These are phyloP conservation scores for Lomentospora prolificans DNA, from an alignment of 2,329 filamentous ascomycete species.

Conservation along the genomic window DNA sequence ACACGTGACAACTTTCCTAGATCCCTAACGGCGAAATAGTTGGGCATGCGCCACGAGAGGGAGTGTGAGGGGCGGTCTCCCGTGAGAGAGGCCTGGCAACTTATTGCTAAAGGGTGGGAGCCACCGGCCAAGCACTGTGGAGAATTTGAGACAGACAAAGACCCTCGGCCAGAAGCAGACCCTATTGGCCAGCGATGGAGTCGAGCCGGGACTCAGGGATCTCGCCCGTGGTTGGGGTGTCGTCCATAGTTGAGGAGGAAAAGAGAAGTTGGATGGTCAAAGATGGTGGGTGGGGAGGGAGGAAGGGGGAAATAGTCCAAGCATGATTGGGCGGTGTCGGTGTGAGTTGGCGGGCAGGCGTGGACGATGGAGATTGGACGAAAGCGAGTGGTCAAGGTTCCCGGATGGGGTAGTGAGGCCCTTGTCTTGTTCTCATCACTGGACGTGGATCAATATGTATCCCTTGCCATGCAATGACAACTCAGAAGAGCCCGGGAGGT, in stretches of 20 bases:
- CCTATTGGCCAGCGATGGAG: background rate
- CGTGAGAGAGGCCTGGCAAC: too few relatives aligned
- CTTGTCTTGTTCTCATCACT: background rate
- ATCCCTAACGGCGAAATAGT: background rate
- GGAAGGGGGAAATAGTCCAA: background rate
- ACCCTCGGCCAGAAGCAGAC: background rate
- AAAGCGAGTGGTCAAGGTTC: background rate
- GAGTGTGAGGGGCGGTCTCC: too few relatives aligned
- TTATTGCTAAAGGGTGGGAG: too few relatives aligned
- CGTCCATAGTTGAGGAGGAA: too few relatives aligned
- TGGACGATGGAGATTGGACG: constrained; percentile 9
- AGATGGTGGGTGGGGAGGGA: background rate
- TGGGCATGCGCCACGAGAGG: too few relatives aligned
- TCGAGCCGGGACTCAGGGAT: background rate
- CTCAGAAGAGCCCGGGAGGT: constrained; percentile 2
- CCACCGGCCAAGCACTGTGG: background rate
- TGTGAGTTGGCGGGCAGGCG: constrained; percentile 8
- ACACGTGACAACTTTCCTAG: background rate
- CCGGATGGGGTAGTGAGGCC: background rate
- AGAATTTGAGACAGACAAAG: background rate
- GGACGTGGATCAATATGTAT: background rate
- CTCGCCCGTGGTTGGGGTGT: background rate
- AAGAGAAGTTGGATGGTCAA: background rate
- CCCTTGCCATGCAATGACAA: constrained; percentile 7
- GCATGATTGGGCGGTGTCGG: constrained; percentile 4